Evolutionary conservation across 495 filamentous ascomycete species (phyloP), one percentile per base, ranked within the genome.

Genomic region (Aspergillus cavernicola): DNA sequence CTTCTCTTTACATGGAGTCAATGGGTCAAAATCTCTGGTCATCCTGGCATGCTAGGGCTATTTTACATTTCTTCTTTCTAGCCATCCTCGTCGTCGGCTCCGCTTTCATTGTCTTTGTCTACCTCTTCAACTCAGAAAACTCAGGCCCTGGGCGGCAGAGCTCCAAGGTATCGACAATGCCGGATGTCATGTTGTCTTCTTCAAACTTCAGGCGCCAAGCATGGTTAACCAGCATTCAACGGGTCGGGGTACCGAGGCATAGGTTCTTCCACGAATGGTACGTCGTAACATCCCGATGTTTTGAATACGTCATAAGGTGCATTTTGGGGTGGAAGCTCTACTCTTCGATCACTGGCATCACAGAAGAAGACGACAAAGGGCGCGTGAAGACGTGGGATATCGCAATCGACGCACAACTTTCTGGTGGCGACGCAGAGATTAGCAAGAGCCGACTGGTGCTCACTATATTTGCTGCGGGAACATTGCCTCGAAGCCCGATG

Each of bases 221-320:
- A 24, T 97, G 92, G 91, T 82, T 96, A 43, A 97, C 92, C 2
- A 92, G 92, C 4, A 85, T 97, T 54, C 92, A 97, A 70, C 90
- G 88, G 18, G 89, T 96, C 12, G 95, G 91, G 76, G 87, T 97
- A n/a, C 92, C 92, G 16, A 82, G 85, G 11, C 89, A 95, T 63
- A 84, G 84, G 43, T 89, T 96, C 62, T 77, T 89, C 58, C 83
- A 91, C 15, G 92, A 96, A 66, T 84, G 88, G 54, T 84, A 86
- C 13, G 92, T 92, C 0, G 77, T 97, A 39, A 76, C 79, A 6
- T 77, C 88, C 40, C 90, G 96, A 72, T 87, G 85, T 36, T 61
- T 87, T 18, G 95, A 95, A 59, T 85, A 95, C 35, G 83, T 87
- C 44, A 57, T 89, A n/a, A 81, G 89, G 41, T 90, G 90, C 53